Evolutionary conservation across 2,329 filamentous ascomycete species (phyloP), one percentile per base, ranked within the genome.

Genomic region (Hirsutella thompsonii): DNA sequence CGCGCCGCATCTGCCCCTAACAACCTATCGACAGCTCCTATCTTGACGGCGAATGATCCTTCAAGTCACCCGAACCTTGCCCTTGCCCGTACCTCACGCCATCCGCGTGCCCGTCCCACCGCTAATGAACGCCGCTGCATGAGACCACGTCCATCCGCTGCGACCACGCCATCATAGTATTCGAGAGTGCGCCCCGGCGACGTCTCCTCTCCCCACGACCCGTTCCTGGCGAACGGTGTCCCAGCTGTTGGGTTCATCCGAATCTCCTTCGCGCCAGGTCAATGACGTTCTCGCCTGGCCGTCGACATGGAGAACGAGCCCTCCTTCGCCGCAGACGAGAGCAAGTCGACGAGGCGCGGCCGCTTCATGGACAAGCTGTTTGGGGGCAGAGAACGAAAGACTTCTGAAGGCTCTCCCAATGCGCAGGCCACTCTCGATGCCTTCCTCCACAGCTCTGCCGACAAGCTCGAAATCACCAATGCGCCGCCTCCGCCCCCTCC

Each of bases 321-420:
- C 42, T 55, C 59, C 39, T 54, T 53, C 43, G 48, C 58, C 47
- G 51, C 53, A 48, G 58, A 63, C 42, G 64, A 67, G 45, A 60
- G 57, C 44, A 59, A 62, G 43, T 55, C 56, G 45, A 67, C 68
- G 29, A 68, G 62, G 55, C 63, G 68, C 51, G 68, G 68, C 52
- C 74, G 76, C 45, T 58, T 81, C 37, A 80, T 80, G 69, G 76
- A 76, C 48, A 79, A 76, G 63, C 63, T 81, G 43, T 79, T 79
- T 52, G 66, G 67, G 42, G 57, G 57, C 46, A 69, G 63, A 52
- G 67, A 67, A 41, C 57, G 62, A 38, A 51, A 52, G 26, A 14
- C 30, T 16, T 41, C 57, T 16, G 56, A 54, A 42, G 57, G 58
- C 39, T 60, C 58, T 11, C 23, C 32, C 10, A 29, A 30, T 16